These are phyloP conservation scores for Claviceps paspali DNA, from an alignment of 2,329 filamentous ascomycete genomes.

Conservation along the genomic window DNA sequence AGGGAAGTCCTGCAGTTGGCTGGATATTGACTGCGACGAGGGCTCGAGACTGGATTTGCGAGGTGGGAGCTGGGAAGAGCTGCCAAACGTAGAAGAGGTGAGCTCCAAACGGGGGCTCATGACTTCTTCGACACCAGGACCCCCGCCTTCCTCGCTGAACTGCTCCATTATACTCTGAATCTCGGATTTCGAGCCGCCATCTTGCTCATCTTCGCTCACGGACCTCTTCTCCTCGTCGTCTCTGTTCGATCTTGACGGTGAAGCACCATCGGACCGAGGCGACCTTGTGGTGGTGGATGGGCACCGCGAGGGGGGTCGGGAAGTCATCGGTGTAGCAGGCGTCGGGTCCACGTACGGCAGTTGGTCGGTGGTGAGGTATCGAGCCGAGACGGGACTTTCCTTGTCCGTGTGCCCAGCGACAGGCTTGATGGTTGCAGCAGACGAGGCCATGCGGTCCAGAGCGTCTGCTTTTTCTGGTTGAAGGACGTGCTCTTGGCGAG, in stretches of 20 bases:
- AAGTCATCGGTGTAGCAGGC: constrained; percentile 38
- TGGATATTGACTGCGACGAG: constrained; percentile 33
- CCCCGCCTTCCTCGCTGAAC: constrained; percentile 62
- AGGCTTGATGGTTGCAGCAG: constrained; percentile 34
- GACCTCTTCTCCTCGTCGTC: constrained; percentile 42
- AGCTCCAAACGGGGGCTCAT: constrained; percentile 83
- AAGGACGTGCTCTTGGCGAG: constrained; percentile 14
- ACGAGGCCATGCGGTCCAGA: constrained; percentile 26
- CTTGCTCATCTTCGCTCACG: constrained; percentile 46
- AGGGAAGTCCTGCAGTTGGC: constrained; percentile 33
- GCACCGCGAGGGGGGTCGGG: constrained; percentile 43
- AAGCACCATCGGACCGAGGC: constrained; percentile 27
- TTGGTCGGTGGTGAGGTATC: constrained; percentile 33
- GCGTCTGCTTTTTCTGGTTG: constrained; percentile 6
- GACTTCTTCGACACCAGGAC: constrained; percentile 63
- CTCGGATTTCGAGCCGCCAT: constrained; percentile 61
- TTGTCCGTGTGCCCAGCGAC: constrained; percentile 20
- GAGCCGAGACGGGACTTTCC: constrained; percentile 17
- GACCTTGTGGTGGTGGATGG: constrained; percentile 38
- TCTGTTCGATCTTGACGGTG: constrained; percentile 37
- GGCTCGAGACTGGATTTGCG: constrained; percentile 78
- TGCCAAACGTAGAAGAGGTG: constrained; percentile 61
- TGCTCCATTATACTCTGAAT: constrained; percentile 98
- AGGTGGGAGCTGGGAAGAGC: constrained; percentile 56
- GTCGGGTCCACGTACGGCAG: constrained; percentile 40